phyloP scores from a whole-genome alignment of 2,329 filamentous ascomycete genomes.

The Talaromyces sp. region DNA sequence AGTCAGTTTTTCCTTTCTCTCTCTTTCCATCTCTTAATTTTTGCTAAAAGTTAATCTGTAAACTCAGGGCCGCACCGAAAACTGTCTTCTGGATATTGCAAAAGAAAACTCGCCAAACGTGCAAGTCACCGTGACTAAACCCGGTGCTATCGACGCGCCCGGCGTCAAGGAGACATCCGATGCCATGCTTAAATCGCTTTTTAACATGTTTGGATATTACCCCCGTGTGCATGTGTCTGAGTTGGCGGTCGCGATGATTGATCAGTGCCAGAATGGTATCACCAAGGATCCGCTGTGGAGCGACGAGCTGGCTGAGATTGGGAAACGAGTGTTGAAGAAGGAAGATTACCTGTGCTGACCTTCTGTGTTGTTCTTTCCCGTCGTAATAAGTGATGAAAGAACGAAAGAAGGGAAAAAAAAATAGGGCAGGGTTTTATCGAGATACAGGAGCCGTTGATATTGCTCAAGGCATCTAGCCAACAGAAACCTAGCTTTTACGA shows the following conservation, averaged over 20 bases:
- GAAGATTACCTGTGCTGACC: not conserved
- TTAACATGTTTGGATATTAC: conserved; percentile 43
- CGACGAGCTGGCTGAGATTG: conserved; percentile 40
- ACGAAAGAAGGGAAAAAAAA: no score
- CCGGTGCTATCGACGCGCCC: conserved; percentile 8
- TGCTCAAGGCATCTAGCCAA: no score
- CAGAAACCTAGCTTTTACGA: no score
- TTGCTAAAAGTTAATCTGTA: conserved; percentile 31
- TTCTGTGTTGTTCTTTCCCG: no score
- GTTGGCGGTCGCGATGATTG: conserved; percentile 40
- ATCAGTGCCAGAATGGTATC: conserved; percentile 43
- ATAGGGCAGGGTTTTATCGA: no score
- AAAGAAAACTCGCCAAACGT: conserved; percentile 20
- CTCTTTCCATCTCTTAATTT: conserved; percentile 15
- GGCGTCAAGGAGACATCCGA: conserved; percentile 81
- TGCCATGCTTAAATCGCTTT: conserved; percentile 68
- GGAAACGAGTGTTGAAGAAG: conserved; percentile 13
- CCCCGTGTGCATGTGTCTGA: conserved; percentile 33
- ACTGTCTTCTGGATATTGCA: conserved; percentile 38
- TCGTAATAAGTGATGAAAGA: no score
- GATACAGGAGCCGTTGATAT: no score
- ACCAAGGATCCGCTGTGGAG: conserved; percentile 44
- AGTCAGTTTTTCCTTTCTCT: conserved; percentile 29
- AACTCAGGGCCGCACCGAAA: conserved; percentile 46
- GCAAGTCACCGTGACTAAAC: conserved; percentile 36